Evolutionary conservation across 805 yeast species (phyloP), one percentile per base, ranked within the genome.

Genomic region (Lipomyces orientalis): DNA sequence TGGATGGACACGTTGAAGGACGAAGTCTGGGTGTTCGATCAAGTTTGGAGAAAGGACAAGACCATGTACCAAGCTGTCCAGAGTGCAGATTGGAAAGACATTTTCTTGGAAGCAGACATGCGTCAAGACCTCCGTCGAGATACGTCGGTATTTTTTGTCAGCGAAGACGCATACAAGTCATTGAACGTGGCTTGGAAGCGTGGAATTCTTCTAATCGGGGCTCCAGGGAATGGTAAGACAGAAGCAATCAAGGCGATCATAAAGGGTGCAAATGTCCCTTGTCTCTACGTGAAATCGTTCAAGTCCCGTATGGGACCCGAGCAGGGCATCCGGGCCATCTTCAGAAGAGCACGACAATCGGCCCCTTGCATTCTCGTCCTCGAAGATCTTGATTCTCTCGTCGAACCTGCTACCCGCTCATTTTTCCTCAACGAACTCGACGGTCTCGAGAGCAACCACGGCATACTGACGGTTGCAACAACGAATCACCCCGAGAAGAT

Each of bases 211-310:
- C 8, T 54, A 6, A 14, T 54, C 35, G 57, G 57, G 16, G 9
- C 57, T 5, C 57, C 57, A 3, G 57, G 57, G 33, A 54, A 54
- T 16, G 57, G 57, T 9, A 54, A 54, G 16, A 54, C 57, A 7
- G 57, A 54, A n/a, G 57, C 33, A 54, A 54, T 54, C 34, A 54
- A 54, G 4, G 57, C 57, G 33, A 54, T 54, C 57, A 54, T 54
- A 19, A 54, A 54, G 19, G 57, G 10, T 9, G 8, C 57, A 7
- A 14, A n/a, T n/a, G 57, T 54, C 19, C 33, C 33, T n/a, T 54
- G 57, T 54, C 57, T 54, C 9, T 54, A 54, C 57, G 57, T 54
- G 57, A 54, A 54, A 22, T 19, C 34, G n/a, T 54, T 54, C 33
- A 22, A 5, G 10, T 29, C 57, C 1, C 57, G 9, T 12, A n/a